Percentiles rank a stretch among this genome's conserved stretches.
Conservation (phyloP, 257 asterid genomes). For the Jasminum sambac region DNA sequence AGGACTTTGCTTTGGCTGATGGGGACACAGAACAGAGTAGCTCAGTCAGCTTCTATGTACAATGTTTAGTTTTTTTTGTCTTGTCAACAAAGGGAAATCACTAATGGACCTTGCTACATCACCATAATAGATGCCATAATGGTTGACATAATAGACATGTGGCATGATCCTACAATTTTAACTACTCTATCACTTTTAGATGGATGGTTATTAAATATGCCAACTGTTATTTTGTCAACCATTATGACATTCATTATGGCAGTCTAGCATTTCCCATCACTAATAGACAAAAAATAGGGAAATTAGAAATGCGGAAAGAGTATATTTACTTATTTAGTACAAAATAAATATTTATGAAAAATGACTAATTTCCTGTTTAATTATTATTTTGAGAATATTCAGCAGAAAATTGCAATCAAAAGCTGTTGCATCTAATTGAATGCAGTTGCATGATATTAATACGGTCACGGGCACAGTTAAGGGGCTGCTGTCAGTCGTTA, state of each 20-base stretch:
- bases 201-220: no score
- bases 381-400: no score
- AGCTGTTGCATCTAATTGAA: conserved; percentile 25
- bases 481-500: neutral
- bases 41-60: conserved; percentile 52
- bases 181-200: no score
- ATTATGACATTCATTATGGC: no score
- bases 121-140: no score
- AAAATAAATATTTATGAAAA: conserved; percentile 9
- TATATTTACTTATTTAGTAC: neutral
- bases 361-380: neutral
- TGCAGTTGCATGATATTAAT: conserved; percentile 18
- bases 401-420: conserved; percentile 18
- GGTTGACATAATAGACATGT: no score
- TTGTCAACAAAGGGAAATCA: neutral
- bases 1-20: conserved; percentile 80
- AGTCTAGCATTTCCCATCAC: no score
- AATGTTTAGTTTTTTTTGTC: conserved; percentile 42
- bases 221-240: no score
- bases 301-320: neutral
- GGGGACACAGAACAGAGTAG: conserved; percentile 80
- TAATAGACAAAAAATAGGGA: neutral
- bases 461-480: conserved; percentile 26
- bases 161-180: no score
- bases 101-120: no score